Evolutionary conservation across 192 early-diverging fungal species (phyloP).

Genomic region (Funneliformis mosseae): DNA sequence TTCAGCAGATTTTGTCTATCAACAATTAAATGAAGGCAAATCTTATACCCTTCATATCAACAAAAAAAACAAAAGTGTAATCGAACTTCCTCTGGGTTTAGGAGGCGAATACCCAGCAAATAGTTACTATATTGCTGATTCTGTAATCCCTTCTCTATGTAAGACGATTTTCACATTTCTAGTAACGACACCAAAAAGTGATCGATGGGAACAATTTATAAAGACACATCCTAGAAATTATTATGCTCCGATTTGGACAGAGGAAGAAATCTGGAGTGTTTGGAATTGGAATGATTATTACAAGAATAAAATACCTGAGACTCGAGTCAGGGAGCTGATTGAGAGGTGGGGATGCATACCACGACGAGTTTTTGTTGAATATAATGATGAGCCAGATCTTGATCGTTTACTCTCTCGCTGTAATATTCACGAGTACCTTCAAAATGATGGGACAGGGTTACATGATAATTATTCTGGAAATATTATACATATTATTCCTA

Average conservation of each 20-base stretch:
- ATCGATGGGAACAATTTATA: neutral
- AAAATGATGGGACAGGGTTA: constrained; percentile 7
- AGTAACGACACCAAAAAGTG: constrained; percentile 10
- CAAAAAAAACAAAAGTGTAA: constrained; percentile 1
- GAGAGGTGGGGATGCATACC: constrained; percentile 5
- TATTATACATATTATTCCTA: constrained; percentile 23
- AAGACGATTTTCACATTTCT: constrained; percentile 19
- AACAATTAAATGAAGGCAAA: neutral
- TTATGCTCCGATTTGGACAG: constrained; percentile 17
- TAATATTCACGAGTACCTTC: neutral
- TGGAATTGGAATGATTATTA: constrained; percentile 17
- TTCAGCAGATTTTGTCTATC: constrained; percentile 10
- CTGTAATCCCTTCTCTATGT: constrained; percentile 1
- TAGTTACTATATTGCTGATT: constrained; percentile 29
- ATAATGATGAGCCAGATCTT: constrained; percentile 14
- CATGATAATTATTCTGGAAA: constrained; percentile 19
- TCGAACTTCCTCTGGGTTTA: constrained; percentile 4
- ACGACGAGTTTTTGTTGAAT: constrained; percentile 8
- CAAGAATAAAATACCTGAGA: constrained; percentile 20
- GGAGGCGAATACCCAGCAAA: neutral
- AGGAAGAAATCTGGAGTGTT: constrained; percentile 17
- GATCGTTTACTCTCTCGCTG: neutral
- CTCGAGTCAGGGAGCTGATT: constrained; percentile 15
- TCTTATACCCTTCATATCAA: neutral
- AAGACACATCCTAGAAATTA: neutral